A percentile compares a stretch with the other conserved stretches of the same genome.
Conservation (phyloP, 208 protist species). For the Trypanosoma boissoni region DNA sequence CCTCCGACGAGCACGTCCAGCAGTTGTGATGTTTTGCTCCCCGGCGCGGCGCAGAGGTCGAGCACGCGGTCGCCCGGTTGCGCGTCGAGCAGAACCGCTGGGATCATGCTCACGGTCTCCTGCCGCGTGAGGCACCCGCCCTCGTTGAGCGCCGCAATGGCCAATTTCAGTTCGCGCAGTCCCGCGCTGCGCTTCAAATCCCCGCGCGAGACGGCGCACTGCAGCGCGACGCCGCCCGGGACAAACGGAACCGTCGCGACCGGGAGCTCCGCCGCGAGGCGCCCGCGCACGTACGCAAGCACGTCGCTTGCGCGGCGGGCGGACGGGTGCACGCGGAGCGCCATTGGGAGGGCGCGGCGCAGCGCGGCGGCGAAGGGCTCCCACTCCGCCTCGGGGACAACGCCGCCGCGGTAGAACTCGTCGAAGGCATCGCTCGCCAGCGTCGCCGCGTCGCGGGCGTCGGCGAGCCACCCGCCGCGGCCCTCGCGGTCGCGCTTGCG, state of each 20-base stretch:
- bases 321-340: slow-evolving; percentile 56
- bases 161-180: slow-evolving; percentile 57
- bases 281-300: slow-evolving; percentile 33
- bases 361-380: slow-evolving; percentile 53
- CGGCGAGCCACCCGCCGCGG: slow-evolving; percentile 54
- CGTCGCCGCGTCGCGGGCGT: slow-evolving; percentile 50
- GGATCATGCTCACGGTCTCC: slow-evolving; percentile 90
- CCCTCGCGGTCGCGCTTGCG: slow-evolving; percentile 49
- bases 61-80: slow-evolving; percentile 72
- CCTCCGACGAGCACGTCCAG: slow-evolving; percentile 61
- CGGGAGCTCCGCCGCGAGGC: slow-evolving; percentile 44
- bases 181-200: slow-evolving; percentile 74
- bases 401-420: slow-evolving; percentile 59
- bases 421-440: slow-evolving; percentile 68
- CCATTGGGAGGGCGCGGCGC: slow-evolving; percentile 69
- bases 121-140: slow-evolving; percentile 92
- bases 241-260: slow-evolving; percentile 55
- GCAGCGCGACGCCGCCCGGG: slow-evolving; percentile 52
- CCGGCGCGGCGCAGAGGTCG: slow-evolving; percentile 88
- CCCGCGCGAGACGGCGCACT: slow-evolving; percentile 71
- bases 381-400: slow-evolving; percentile 63
- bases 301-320: slow-evolving; percentile 33
- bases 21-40: slow-evolving; percentile 89
- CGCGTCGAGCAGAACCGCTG: slow-evolving; percentile 77
- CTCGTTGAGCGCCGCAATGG: slow-evolving; percentile 83